Base-by-base conservation (phyloP, 176 grass and related monocot genomes). In the Ananas comosus region DNA sequence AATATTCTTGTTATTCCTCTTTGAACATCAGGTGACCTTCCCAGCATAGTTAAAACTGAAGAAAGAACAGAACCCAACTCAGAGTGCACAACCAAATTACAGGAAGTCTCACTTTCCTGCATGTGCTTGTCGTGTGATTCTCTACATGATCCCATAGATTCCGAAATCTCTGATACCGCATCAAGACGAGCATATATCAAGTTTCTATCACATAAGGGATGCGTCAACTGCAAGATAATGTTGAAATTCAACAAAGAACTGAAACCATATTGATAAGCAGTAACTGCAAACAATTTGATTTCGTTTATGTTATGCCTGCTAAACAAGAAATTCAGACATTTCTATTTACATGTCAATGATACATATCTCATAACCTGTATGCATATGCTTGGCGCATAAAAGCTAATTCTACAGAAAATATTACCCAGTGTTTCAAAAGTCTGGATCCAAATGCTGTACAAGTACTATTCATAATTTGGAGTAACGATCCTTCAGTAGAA, bases 1-100 rank as follows among this genome's bases (percentile, higher is more conserved):
- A 96, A 89, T 84, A 96, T 85, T 76, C 88, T 91, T 64, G 88
- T 76, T 51, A 96, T 83, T 84, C 92, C 92, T 86, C 88, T 88
- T 79, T 96, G 88, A 85, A 91, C 54, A 81, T 96, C 92, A 80
- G 79, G 80, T 11, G 81, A 83, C 78, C 76, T 89, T 81, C 86
- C 88, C 13, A 96, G 75, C 72, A 76, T 87, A 51, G 63, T 80
- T 10, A 96, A 76, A 83, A 91, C 83, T 65, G 88, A 87, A 29
- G 79, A 89, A 77, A 96, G 81, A 74, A 89, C 80, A 57, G 69
- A 79, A 78, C 80, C 78, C 64, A 91, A 51, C 49, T 89, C 88
- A 74, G 83, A 76, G 72, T 85, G 84, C 19, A 58, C 74, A 73
- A 63, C 56, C 64, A 23, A 19, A 76, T 53, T 50, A 10, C 48